These are phyloP conservation scores for Podospora conica DNA, from an alignment of 495 filamentous ascomycete genomes.

Conservation along the genomic window DNA sequence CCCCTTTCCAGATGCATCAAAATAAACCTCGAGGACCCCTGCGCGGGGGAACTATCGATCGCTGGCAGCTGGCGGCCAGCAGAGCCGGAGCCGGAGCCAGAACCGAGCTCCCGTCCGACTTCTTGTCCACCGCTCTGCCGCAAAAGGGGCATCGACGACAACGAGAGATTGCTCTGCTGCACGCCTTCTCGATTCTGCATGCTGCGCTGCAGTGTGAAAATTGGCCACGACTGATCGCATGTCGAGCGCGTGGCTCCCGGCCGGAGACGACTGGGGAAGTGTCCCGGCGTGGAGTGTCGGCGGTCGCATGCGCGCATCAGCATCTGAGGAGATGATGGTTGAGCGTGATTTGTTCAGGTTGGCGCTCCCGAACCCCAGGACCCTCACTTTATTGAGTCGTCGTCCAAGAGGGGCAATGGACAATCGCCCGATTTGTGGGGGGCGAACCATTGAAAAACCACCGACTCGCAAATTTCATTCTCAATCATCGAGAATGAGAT, in stretches of 20 bases:
- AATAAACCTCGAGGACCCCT: slow-evolving; percentile 6
- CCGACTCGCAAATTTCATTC: neutral
- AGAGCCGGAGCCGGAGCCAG: too few relatives aligned
- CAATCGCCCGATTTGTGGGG: neutral
- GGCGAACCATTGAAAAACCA: neutral
- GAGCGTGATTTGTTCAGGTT: slow-evolving; percentile 9
- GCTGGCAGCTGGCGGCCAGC: neutral
- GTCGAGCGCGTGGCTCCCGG: slow-evolving; percentile 3
- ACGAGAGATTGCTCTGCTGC: slow-evolving; percentile 11
- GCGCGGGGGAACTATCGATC: slow-evolving; percentile 1
- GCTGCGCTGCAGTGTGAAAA: slow-evolving; percentile 1
- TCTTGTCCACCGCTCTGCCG: neutral
- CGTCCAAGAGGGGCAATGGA: neutral
- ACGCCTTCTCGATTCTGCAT: neutral
- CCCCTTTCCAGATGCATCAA: slow-evolving; percentile 17
- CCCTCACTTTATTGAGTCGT: neutral
- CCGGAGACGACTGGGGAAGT: neutral
- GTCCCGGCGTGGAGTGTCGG: neutral
- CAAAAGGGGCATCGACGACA: slow-evolving; percentile 5
- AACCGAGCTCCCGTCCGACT: neutral
- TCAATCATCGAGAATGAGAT: neutral
- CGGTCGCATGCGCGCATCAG: slow-evolving; percentile 10
- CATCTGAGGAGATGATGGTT: slow-evolving; percentile 12
- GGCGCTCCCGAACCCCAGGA: slow-evolving; percentile 4
- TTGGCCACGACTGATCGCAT: neutral